These are phyloP conservation scores for Rhodotorula paludigena DNA, from an alignment of 768 basidiomycete species.

Conservation along the genomic window DNA sequence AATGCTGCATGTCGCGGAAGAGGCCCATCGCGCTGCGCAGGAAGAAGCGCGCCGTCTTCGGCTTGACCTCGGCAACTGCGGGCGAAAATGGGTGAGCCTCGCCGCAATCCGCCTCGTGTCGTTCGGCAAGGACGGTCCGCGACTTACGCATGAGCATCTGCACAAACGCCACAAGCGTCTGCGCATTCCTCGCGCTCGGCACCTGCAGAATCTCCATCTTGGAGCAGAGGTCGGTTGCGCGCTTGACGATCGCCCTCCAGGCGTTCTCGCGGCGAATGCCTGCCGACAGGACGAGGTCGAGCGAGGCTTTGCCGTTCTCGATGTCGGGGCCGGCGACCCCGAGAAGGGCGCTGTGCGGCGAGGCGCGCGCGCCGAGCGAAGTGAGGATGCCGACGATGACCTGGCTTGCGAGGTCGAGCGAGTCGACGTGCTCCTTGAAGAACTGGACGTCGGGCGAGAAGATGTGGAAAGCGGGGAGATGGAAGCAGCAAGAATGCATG, in stretches of 20 bases:
- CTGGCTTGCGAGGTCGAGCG: slow-evolving; percentile 28
- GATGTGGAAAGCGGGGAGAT: slow-evolving; percentile 36
- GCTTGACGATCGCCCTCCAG: slow-evolving; percentile 35
- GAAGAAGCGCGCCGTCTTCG: slow-evolving; percentile 33
- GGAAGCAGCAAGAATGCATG: slow-evolving; percentile 36
- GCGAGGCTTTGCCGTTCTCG: slow-evolving; percentile 27
- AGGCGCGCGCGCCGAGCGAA: slow-evolving; percentile 33
- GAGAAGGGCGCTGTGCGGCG: slow-evolving; percentile 33
- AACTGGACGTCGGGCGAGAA: slow-evolving; percentile 11
- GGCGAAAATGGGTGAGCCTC: not conserved
- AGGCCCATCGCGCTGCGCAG: slow-evolving; percentile 31
- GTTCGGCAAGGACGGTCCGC: not conserved
- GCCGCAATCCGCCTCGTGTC: too few species aligned
- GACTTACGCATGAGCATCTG: slow-evolving; percentile 37
- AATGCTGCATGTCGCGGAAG: slow-evolving; percentile 33
- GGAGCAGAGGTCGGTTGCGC: slow-evolving; percentile 28
- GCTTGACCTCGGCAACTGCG: slow-evolving; percentile 31
- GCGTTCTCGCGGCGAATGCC: slow-evolving; percentile 33
- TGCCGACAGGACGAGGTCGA: slow-evolving; percentile 27
- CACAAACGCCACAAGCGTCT: slow-evolving; percentile 30
- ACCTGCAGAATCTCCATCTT: slow-evolving; percentile 26
- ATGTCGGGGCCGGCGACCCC: slow-evolving; percentile 36
- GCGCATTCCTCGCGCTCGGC: slow-evolving; percentile 18
- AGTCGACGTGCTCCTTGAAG: slow-evolving; percentile 21
- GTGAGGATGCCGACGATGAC: slow-evolving; percentile 32